Evolutionary conservation across 2,329 filamentous ascomycete genomes (phyloP).

Genomic region (Arthrobotrys musiformis): DNA sequence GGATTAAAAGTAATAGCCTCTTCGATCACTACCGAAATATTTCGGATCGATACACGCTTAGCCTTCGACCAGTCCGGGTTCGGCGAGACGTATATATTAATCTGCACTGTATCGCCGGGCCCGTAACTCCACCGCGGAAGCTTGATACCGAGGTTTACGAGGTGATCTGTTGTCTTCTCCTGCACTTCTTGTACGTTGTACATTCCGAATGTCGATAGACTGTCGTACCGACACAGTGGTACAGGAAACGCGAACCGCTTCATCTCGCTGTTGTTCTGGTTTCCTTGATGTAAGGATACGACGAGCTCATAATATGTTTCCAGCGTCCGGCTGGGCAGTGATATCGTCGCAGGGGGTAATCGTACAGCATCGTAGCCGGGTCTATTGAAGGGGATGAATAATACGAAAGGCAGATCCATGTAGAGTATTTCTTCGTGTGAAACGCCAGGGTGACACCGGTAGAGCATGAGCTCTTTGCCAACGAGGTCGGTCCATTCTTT

Average conservation of each 20-base stretch:
- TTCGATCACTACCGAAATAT: slow-evolving; percentile 92
- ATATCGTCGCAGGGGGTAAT: slow-evolving; percentile 90
- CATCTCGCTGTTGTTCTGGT: slow-evolving; percentile 76
- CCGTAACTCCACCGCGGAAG: slow-evolving; percentile 97
- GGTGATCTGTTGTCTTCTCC: slow-evolving; percentile 84
- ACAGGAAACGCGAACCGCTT: slow-evolving; percentile 92
- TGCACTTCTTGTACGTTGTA: slow-evolving; percentile 95
- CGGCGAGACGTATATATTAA: slow-evolving; percentile 92
- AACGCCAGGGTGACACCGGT: slow-evolving; percentile 82
- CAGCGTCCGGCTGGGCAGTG: slow-evolving; percentile 89
- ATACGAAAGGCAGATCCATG: slow-evolving; percentile 96
- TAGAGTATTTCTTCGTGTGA: slow-evolving; percentile 88
- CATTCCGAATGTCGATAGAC: slow-evolving; percentile 97
- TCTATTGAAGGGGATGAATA: slow-evolving; percentile 95
- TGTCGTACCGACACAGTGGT: slow-evolving; percentile 92
- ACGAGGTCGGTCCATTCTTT: slow-evolving; percentile 93
- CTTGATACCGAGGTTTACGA: slow-evolving; percentile 90
- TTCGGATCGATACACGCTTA: slow-evolving; percentile 89
- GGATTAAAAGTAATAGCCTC: slow-evolving; percentile 99
- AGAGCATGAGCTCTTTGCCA: slow-evolving; percentile 93
- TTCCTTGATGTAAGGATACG: slow-evolving; percentile 90
- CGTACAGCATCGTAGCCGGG: slow-evolving; percentile 90
- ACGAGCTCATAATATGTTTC: slow-evolving; percentile 98
- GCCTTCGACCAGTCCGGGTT: slow-evolving; percentile 94
- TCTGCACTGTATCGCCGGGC: slow-evolving; percentile 90